Evolutionary conservation across 2,329 filamentous ascomycete species (phyloP).

Genomic region (Penicillium palitans): DNA sequence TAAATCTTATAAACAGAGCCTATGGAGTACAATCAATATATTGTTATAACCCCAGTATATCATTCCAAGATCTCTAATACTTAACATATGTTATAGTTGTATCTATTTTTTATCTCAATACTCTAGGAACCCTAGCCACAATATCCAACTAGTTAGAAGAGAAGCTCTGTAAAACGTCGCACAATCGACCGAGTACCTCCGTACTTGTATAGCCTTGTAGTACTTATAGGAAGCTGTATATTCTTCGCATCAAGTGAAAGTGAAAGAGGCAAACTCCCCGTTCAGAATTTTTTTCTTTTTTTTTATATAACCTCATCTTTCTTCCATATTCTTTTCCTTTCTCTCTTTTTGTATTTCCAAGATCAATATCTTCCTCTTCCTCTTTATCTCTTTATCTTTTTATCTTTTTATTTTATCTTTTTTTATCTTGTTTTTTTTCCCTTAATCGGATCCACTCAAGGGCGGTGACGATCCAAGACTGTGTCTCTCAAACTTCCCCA

Average conservation of each 20-base stretch:
- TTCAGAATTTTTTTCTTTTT: neutral
- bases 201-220: neutral
- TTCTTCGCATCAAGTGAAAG: neutral
- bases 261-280: conserved; percentile 1
- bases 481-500: neutral
- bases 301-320: conserved; percentile 2
- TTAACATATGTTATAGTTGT: no score
- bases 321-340: conserved; percentile 19
- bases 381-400: neutral
- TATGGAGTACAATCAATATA: no score
- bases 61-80: neutral
- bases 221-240: neutral
- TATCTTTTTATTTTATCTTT: neutral
- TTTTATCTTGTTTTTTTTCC: neutral
- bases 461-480: conserved; percentile 3
- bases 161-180: neutral
- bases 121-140: neutral
- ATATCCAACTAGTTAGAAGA: no score
- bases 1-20: neutral
- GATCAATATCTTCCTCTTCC: neutral
- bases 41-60: neutral
- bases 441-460: conserved; percentile 1
- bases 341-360: neutral
- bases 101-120: no score
- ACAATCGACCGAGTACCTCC: neutral